Evolutionary conservation across 2,329 filamentous ascomycete genomes (phyloP), one percentile per base, ranked within the genome.

Genomic region (Fusarium fujikuroi): DNA sequence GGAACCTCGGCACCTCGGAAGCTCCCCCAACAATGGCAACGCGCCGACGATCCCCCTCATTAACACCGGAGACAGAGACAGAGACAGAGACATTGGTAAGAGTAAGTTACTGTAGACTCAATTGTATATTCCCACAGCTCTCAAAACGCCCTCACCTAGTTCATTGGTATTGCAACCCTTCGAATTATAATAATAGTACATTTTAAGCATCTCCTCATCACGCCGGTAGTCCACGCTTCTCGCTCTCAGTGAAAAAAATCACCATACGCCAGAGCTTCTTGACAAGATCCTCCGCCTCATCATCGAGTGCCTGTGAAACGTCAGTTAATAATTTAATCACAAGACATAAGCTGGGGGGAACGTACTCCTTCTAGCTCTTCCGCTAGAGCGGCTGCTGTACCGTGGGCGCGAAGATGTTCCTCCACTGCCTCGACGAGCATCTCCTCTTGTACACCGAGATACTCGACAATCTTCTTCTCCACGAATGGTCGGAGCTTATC

Each of bases 241-340:
- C 95, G 79, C 92, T 93, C 83, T 98, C 95, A 10, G 94, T 96
- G 79, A 95, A 98, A 90, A 98, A 98, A 78, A 98, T 97, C 65
- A 98, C 91, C 94, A 98, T 97, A 57, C 95, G 91, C 96, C 96
- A 99, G 40, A 99, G 88, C 85, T 98, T 98, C 89, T 94, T 97
- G 56, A 98, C 95, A 75, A 99, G 85, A 32, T 93, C 92, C 82
- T 98, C 95, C 16, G 95, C 95, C 80, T 98, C 96, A 79, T 99
- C 96, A 79, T 98, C 96, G 71, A 99, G 87, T 47, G 94, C 94
- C 91, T 95, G 71, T 68, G 19, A 69, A 64, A 68, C 56, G 1
- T 3, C 5, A 21, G 62, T 77, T 72, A 75, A 74, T 15, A n/a
- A 64, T 62, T 3, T 36, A 56, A 23, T 63, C n/a, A 50, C 21